Percentiles rank a stretch among this genome's conserved stretches.
Conservation (phyloP, 495 filamentous ascomycete species). For the Friedmanniomyces endolithicus region DNA sequence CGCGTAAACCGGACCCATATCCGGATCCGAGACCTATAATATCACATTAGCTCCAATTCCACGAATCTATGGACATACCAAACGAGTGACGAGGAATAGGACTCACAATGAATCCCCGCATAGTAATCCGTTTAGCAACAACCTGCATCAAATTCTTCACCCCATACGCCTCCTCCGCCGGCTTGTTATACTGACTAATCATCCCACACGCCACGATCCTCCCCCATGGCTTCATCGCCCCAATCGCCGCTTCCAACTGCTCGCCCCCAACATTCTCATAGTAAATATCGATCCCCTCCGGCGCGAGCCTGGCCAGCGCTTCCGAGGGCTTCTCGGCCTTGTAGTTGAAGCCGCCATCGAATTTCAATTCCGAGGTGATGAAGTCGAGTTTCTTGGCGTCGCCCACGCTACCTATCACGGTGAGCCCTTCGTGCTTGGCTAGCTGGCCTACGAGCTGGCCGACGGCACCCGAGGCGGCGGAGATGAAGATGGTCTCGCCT, state of each 20-base stretch:
- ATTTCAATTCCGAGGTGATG: conserved; percentile 38
- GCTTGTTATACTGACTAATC: conserved; percentile 69
- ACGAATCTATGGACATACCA: no score
- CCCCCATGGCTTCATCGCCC: conserved; percentile 55
- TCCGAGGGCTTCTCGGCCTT: conserved; percentile 58
- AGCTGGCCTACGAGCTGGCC: conserved; percentile 75
- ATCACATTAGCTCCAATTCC: neutral
- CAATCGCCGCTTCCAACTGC: conserved; percentile 64
- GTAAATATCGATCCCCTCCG: conserved; percentile 84
- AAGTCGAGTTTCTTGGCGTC: conserved; percentile 42
- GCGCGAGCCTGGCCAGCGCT: conserved; percentile 62
- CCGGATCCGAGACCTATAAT: conserved; percentile 38
- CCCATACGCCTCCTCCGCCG: conserved; percentile 46
- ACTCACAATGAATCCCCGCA: conserved; percentile 61
- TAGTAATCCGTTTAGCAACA: conserved; percentile 44
- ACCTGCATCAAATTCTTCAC: conserved; percentile 52
- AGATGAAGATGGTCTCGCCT: conserved; percentile 82
- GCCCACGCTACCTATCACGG: conserved; percentile 61
- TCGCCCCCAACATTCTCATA: conserved; percentile 93
- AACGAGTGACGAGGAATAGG: no score
- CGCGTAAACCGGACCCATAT: conserved; percentile 58
- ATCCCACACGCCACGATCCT: conserved; percentile 57
- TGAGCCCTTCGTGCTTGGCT: conserved; percentile 76
- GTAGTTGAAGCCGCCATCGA: conserved; percentile 46
- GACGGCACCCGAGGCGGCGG: conserved; percentile 70